phyloP scores from a whole-genome alignment of 257 asterid genomes.

The Solanum boliviense region DNA sequence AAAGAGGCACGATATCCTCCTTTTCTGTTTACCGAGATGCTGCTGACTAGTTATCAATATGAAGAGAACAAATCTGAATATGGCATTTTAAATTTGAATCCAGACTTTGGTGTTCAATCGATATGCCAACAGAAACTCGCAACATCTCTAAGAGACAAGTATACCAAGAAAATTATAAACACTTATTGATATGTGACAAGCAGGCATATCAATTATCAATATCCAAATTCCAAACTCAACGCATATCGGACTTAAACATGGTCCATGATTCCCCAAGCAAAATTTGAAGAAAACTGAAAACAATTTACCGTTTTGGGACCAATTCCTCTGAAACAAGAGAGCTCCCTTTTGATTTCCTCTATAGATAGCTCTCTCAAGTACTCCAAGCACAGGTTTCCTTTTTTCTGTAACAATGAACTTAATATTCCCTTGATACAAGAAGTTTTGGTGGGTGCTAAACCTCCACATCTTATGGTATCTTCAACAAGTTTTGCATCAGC shows the following conservation, averaged over 20 bases:
- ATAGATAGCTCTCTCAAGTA: constrained; percentile 55
- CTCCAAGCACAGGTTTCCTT: constrained; percentile 74
- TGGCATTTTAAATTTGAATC: neutral
- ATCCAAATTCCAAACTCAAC: neutral
- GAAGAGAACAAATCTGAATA: neutral
- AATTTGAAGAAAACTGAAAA: neutral
- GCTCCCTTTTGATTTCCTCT: constrained; percentile 67
- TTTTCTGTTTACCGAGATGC: neutral
- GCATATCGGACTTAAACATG: neutral
- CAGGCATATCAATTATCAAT: neutral
- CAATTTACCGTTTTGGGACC: constrained; percentile 77
- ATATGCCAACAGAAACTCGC: neutral
- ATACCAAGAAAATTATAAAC: neutral
- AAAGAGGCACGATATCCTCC: neutral
- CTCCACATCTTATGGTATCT: constrained; percentile 89
- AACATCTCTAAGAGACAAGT: neutral
- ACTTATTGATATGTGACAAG: neutral
- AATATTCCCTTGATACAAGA: constrained; percentile 62
- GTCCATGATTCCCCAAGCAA: neutral
- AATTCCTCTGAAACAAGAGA: constrained; percentile 67
- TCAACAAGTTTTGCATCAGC: constrained; percentile 53
- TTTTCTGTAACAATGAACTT: constrained; percentile 42
- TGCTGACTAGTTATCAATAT: neutral
- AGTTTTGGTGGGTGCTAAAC: constrained; percentile 72
- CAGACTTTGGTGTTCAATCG: neutral